Conservation (phyloP, 768 basidiomycete genomes). For the Pleurotus ostreatus region DNA sequence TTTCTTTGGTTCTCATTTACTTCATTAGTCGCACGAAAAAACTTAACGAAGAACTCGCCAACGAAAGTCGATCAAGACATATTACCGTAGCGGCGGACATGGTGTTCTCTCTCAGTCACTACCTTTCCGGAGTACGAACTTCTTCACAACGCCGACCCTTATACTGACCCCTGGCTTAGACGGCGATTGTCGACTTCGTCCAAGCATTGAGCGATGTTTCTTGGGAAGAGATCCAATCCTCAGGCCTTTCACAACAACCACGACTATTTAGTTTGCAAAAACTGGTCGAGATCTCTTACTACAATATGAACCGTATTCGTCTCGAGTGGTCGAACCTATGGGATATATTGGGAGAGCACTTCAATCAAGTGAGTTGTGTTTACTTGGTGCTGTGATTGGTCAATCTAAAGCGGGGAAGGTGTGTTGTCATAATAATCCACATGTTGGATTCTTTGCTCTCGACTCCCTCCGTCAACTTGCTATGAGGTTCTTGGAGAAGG, state of each 20-base stretch:
- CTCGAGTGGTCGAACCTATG: constrained; percentile 98
- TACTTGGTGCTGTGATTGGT: neutral
- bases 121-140: constrained; percentile 84
- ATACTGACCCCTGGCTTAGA: constrained; percentile 39
- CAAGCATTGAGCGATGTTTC: constrained; percentile 94
- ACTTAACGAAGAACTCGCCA: constrained; percentile 88
- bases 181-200: constrained; percentile 96
- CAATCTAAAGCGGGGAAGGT: constrained; percentile 51
- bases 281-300: constrained; percentile 98
- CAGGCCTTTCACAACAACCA: constrained; percentile 89
- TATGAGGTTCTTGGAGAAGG: constrained; percentile 98
- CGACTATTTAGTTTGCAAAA: constrained; percentile 97
- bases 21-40: constrained; percentile 46
- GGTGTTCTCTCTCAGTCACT: constrained; percentile 96
- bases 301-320: constrained; percentile 98
- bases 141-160: neutral
- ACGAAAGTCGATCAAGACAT: constrained; percentile 95
- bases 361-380: constrained; percentile 74
- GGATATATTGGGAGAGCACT: constrained; percentile 97
- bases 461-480: constrained; percentile 95
- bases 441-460: constrained; percentile 94
- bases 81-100: constrained; percentile 99
- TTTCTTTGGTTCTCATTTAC: constrained; percentile 7
- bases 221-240: constrained; percentile 99
- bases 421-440: constrained; percentile 96